Evolutionary conservation across 805 yeast genomes (phyloP), one percentile per base, ranked within the genome.

Genomic region (Starmerella etchellsii): DNA sequence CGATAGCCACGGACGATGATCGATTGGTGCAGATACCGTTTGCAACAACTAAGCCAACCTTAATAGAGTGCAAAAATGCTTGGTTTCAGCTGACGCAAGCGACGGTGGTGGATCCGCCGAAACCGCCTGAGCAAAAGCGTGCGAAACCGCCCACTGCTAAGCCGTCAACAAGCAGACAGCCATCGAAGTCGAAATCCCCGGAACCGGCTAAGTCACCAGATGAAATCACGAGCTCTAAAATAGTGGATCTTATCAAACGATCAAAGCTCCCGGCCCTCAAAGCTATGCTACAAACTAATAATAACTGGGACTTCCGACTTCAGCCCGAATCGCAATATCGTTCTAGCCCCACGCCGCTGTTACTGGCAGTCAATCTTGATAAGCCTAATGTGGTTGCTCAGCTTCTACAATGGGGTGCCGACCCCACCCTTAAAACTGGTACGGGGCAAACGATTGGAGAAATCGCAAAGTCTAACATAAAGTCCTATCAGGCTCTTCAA

Each of bases 31-130:
- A 67, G 2, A 74, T 88, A 55, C 98, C 98, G 1, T 85, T 91
- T 62, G 78, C 95, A 0, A 88, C 98, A 0, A 74, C 73, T 41
- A 69, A 95, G 49, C 94, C 97, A 1, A 87, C 95, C 0, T 68
- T 79, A 0, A 62, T 73, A 2, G 97, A 87, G 56, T 63, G 91
- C 50, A 81, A 77, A 53, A 70, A 75, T 36, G 84, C 93, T 0
- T 91, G 97, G 97, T 67, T 72, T 22, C 78, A 78, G 49, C 64
- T 91, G 42, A 66, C 85, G 0, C 74, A 78, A 49, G 60, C 82
- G 49, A 62, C 66, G 30, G 56, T 73, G 1, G 59, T 70, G 6
- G 71, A 72, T 9, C 59, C 68, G n/a, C 88, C 94, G 1, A 63
- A 67, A 48, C 60, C 66, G 3, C 63, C 67, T 5, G n/a, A n/a